A percentile compares a stretch with the other conserved stretches of the same genome.
phyloP scores from a whole-genome alignment of 495 filamentous ascomycete species.

The Amniculicola lignicola region DNA sequence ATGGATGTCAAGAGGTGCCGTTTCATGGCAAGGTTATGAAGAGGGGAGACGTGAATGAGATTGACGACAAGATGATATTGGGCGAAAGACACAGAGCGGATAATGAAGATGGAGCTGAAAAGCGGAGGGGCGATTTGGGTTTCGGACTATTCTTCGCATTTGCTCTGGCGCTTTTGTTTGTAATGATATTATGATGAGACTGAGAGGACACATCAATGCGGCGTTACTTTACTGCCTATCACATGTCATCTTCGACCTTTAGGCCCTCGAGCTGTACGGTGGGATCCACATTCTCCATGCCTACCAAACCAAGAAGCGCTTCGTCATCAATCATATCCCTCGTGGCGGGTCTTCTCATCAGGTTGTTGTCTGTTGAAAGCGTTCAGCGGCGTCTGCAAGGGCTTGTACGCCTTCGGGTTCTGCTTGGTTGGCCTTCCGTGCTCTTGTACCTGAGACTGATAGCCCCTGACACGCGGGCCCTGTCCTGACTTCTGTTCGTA shows the following conservation, averaged over 20 bases:
- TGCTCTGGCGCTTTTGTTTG: too few species aligned
- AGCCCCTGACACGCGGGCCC: slow-evolving; percentile 57
- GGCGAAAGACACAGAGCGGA: background rate
- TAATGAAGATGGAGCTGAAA: background rate
- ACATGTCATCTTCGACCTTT: slow-evolving; percentile 12
- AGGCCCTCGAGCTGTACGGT: slow-evolving; percentile 1
- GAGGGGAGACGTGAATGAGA: background rate
- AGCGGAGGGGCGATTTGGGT: too few species aligned
- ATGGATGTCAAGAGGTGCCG: background rate
- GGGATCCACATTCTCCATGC: slow-evolving; percentile 1
- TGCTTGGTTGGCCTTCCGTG: slow-evolving; percentile 2
- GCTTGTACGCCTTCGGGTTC: slow-evolving; percentile 19
- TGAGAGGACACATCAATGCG: background rate
- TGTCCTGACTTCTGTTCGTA: slow-evolving; percentile 67
- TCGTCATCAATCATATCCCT: slow-evolving; percentile 20
- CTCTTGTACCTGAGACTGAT: slow-evolving; percentile 6
- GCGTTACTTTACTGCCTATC: background rate
- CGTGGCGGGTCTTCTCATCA: slow-evolving; percentile 5
- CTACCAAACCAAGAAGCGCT: slow-evolving; percentile 13
- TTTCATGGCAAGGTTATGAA: background rate
- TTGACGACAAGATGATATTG: background rate
- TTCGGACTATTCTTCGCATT: too few species aligned
- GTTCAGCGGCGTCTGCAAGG: background rate
- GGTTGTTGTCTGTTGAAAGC: slow-evolving; percentile 16
- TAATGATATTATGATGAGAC: background rate